These are phyloP conservation scores for Harrya chromipes DNA, from an alignment of 768 basidiomycete genomes.

Conservation along the genomic window DNA sequence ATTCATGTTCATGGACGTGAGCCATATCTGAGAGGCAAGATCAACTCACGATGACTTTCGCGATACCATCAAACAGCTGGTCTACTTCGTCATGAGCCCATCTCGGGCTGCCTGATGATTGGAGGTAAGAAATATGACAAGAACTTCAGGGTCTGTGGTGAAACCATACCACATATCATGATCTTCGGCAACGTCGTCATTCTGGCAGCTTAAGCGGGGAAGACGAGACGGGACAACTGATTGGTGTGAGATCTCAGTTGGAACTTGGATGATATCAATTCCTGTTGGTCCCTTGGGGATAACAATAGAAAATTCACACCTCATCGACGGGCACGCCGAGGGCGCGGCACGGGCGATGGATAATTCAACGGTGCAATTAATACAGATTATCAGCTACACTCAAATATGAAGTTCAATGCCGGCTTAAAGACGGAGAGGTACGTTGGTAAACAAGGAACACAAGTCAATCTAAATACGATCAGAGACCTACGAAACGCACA, in stretches of 20 bases:
- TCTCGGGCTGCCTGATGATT: conserved; percentile 52
- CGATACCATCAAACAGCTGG: conserved; percentile 57
- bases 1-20: background rate
- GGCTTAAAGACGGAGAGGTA: background rate
- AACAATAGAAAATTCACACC: too few relatives aligned
- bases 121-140: background rate
- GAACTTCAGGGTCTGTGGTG: background rate
- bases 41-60: conserved; percentile 69
- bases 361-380: too few relatives aligned
- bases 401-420: background rate
- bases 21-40: background rate
- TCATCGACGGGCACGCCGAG: too few relatives aligned
- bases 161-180: conserved; percentile 28
- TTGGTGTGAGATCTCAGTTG: too few relatives aligned
- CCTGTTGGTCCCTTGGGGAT: too few relatives aligned
- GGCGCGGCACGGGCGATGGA: too few relatives aligned
- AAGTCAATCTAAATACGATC: background rate
- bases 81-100: conserved; percentile 77
- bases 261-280: too few relatives aligned
- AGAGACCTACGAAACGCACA: background rate
- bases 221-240: background rate
- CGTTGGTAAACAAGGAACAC: too few relatives aligned
- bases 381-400: too few relatives aligned
- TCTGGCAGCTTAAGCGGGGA: background rate
- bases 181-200: conserved; percentile 22